Percentiles rank a stretch among this genome's conserved stretches.
phyloP scores from a whole-genome alignment of 352 stramenopile genomes.

The Aphanomyces stellatus region DNA sequence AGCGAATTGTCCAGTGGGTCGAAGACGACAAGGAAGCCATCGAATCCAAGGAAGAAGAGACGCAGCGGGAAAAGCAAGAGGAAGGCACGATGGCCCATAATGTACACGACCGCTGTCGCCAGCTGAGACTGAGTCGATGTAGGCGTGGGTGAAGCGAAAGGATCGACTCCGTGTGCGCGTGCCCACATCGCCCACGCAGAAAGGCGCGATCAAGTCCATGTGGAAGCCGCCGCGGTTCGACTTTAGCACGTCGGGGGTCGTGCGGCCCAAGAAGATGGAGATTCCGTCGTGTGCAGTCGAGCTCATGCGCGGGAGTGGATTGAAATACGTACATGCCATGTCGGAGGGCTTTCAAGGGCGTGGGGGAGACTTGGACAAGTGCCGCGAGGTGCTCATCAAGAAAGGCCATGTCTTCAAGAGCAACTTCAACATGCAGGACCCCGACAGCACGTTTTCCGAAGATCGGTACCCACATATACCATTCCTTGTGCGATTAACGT shows the following conservation, averaged over 20 bases:
- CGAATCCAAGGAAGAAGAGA: constrained; percentile 55
- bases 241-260: constrained; percentile 59
- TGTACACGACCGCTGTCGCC: not conserved
- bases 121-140: not conserved
- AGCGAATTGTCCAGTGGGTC: constrained; percentile 67
- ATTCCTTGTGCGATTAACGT: not conserved
- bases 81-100: constrained; percentile 65
- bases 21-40: constrained; percentile 65
- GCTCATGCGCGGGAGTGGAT: constrained; percentile 58
- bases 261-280: constrained; percentile 44
- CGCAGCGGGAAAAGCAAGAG: constrained; percentile 59
- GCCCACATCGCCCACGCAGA: constrained; percentile 22
- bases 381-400: constrained; percentile 59
- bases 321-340: constrained; percentile 82
- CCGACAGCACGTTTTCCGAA: constrained; percentile 49
- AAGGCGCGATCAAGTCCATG: constrained; percentile 10
- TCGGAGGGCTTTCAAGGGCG: constrained; percentile 77
- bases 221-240: constrained; percentile 53
- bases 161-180: constrained; percentile 66
- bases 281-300: constrained; percentile 64
- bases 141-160: constrained; percentile 45
- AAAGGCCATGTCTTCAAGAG: constrained; percentile 63
- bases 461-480: constrained; percentile 37
- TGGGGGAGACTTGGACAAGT: constrained; percentile 76
- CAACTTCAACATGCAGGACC: constrained; percentile 46